Evolutionary conservation across 768 basidiomycete genomes (phyloP).

Genomic region (Termitomyces sp.): DNA sequence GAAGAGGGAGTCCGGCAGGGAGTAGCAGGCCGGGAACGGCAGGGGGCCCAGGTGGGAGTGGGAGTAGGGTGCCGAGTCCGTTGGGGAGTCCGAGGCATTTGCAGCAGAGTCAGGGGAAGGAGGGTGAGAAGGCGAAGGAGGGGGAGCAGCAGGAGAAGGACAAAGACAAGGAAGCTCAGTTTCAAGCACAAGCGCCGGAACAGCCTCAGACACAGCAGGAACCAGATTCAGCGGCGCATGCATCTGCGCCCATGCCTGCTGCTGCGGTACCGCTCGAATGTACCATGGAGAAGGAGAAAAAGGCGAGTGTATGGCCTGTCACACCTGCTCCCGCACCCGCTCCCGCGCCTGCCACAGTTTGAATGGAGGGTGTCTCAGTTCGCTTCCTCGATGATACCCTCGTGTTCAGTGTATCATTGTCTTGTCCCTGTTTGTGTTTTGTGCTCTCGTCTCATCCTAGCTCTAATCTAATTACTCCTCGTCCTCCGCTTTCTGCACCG

Average conservation of each 20-base stretch:
- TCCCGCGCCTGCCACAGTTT: not conserved
- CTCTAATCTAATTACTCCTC: not conserved
- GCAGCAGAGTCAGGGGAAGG: too few species aligned
- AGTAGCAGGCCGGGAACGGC: not conserved
- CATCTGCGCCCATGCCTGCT: not conserved
- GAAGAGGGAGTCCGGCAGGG: slow-evolving; percentile 12
- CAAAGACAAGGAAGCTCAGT: too few species aligned
- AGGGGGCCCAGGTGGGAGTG: not conserved
- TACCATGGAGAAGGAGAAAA: not conserved
- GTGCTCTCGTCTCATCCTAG: not conserved
- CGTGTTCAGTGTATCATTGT: not conserved
- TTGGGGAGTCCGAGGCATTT: slow-evolving; percentile 8
- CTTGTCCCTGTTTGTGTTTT: not conserved
- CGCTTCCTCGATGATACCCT: too few species aligned
- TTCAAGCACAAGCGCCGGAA: too few species aligned
- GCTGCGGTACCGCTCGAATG: not conserved
- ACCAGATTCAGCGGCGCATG: not conserved
- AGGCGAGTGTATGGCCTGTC: slow-evolving; percentile 3
- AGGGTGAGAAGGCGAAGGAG: too few species aligned
- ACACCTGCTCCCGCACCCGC: not conserved
- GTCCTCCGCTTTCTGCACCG: too few species aligned
- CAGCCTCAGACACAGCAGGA: slow-evolving; percentile 2
- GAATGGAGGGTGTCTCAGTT: not conserved
- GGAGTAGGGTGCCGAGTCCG: slow-evolving; percentile 10
- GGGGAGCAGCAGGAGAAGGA: not conserved